phyloP scores from a whole-genome alignment of 139 green algal species.

The Astrephomene gubernaculifera region DNA sequence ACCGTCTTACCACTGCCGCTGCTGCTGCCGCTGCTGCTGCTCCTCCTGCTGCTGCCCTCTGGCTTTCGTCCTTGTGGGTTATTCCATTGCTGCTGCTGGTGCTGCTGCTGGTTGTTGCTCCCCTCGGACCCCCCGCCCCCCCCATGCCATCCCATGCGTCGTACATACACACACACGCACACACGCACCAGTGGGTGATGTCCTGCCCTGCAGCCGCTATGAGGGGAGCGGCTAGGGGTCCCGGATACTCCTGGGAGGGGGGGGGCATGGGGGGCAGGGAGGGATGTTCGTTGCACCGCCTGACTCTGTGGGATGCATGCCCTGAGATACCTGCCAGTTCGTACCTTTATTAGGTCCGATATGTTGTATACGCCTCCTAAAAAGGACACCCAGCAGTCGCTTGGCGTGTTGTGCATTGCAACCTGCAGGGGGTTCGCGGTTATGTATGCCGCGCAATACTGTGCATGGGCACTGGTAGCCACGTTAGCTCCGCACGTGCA shows the following conservation, averaged over 20 bases:
- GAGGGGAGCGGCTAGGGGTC: conserved; percentile 66
- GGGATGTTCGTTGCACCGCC: background rate
- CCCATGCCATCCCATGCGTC: no score
- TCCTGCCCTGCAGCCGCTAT: conserved; percentile 76
- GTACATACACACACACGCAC: no score
- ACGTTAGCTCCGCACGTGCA: background rate
- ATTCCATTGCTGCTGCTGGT: no score
- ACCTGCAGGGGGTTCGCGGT: conserved; percentile 54
- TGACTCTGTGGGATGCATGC: background rate
- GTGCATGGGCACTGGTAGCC: no score
- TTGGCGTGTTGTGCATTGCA: conserved; percentile 69
- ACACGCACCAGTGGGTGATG: conserved; percentile 77
- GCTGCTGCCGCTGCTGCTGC: no score
- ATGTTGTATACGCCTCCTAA: conserved; percentile 74
- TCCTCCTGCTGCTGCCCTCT: no score
- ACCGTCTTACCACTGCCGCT: no score
- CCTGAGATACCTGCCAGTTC: no score
- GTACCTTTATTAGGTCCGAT: conserved; percentile 66
- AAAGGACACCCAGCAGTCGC: conserved; percentile 84
- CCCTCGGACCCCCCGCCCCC: no score
- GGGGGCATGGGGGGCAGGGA: background rate
- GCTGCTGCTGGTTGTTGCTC: no score
- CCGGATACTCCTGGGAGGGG: conserved; percentile 59
- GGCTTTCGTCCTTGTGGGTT: no score
- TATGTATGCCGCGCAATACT: background rate